Evolutionary conservation across 768 basidiomycete species (phyloP).

Genomic region (Suillus tomentosus): DNA sequence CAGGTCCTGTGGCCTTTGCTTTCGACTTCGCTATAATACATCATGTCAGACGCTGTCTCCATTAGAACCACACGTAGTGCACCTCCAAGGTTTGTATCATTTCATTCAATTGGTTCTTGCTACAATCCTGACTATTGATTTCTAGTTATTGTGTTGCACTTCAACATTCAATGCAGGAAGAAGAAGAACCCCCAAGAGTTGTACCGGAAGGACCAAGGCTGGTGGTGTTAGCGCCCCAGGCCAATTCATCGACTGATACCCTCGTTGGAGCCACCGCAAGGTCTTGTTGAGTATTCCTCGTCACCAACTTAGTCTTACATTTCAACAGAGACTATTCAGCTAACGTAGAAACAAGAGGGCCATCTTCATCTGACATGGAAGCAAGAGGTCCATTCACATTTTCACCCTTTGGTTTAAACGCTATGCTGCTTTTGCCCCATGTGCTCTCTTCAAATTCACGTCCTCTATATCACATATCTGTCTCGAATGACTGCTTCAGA

Average conservation of each 20-base stretch:
- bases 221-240: background rate
- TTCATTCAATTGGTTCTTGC: background rate
- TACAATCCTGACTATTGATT: background rate
- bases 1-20: background rate
- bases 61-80: background rate
- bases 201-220: background rate
- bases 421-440: constrained; percentile 18
- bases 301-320: background rate
- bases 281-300: background rate
- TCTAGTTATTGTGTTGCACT: background rate
- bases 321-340: too few relatives aligned
- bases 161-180: background rate
- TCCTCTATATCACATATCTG: constrained; percentile 16
- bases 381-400: constrained; percentile 13
- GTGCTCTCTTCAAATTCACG: constrained; percentile 7
- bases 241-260: background rate
- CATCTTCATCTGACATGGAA: background rate
- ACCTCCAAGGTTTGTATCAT: constrained; percentile 1
- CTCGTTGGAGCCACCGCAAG: background rate
- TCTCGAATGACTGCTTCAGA: constrained; percentile 8
- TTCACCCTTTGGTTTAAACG: constrained; percentile 13
- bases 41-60: background rate
- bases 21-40: background rate
- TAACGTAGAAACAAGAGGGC: background rate
- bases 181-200: background rate